Evolutionary conservation across 1,139 yeast species (phyloP).

Genomic region (Dujonia santamariae): DNA sequence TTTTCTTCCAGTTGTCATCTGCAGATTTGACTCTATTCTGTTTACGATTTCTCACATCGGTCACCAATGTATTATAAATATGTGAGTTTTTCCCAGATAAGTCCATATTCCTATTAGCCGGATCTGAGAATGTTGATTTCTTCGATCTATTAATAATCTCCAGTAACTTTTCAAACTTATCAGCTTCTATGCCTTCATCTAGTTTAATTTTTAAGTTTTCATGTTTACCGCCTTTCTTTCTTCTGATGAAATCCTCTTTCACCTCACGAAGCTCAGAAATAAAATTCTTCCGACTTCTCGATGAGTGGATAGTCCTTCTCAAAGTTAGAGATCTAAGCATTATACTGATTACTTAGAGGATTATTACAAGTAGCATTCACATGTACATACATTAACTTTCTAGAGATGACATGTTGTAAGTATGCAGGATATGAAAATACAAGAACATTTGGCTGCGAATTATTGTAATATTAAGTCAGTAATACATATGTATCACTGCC

Average conservation of each 20-base stretch:
- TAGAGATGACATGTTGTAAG: too few relatives aligned
- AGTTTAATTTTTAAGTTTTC: neutral
- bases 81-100: conserved; percentile 4
- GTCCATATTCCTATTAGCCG: conserved; percentile 4
- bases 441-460: too few relatives aligned
- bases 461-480: too few relatives aligned
- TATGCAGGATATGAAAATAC: too few relatives aligned
- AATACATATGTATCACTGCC: too few relatives aligned
- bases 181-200: neutral
- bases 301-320: too few relatives aligned
- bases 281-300: neutral
- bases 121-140: conserved; percentile 4
- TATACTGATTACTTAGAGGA: too few relatives aligned
- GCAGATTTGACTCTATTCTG: conserved; percentile 2
- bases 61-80: conserved; percentile 3
- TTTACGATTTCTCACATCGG: neutral
- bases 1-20: conserved; percentile 2
- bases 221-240: neutral
- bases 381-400: too few relatives aligned
- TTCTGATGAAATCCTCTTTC: neutral
- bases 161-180: neutral
- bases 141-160: neutral
- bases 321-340: too few relatives aligned
- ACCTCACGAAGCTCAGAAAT: neutral
- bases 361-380: too few relatives aligned